phyloP scores from a whole-genome alignment of 2,329 filamentous ascomycete genomes.

The Penicillium brasilianum region DNA sequence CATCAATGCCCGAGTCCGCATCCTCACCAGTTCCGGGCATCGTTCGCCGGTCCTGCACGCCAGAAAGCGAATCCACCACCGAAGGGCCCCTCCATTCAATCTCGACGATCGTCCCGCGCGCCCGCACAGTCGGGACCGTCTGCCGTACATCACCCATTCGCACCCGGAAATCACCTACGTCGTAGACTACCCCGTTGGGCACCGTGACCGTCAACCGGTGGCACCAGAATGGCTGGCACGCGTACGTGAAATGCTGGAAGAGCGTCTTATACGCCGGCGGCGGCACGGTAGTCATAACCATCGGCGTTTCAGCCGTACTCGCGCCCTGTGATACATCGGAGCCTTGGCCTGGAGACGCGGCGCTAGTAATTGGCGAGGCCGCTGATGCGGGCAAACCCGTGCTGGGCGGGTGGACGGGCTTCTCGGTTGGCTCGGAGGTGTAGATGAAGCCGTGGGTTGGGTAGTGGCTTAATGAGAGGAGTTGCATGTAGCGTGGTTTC shows the following conservation, averaged over 20 bases:
- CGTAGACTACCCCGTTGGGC: constrained; percentile 45
- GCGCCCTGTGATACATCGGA: background rate
- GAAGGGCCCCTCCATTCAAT: constrained; percentile 50
- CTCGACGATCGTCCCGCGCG: constrained; percentile 52
- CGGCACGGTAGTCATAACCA: constrained; percentile 49
- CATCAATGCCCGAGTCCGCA: constrained; percentile 35
- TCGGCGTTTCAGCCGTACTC: constrained; percentile 22
- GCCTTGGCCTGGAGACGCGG: background rate
- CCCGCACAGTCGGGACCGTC: constrained; percentile 42
- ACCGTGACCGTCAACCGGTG: constrained; percentile 47
- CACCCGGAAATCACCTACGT: constrained; percentile 50
- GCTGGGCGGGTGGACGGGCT: constrained; percentile 19
- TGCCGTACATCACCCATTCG: constrained; percentile 51
- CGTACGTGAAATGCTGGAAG: constrained; percentile 48
- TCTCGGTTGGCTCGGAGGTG: constrained; percentile 39
- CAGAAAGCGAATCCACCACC: constrained; percentile 33
- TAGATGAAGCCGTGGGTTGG: constrained; percentile 49
- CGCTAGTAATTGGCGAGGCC: constrained; percentile 5
- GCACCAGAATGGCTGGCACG: constrained; percentile 50
- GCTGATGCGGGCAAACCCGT: constrained; percentile 5
- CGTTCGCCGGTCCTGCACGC: constrained; percentile 9
- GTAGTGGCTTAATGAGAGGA: constrained; percentile 48
- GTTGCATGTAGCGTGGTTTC: constrained; percentile 49
- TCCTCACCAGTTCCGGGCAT: constrained; percentile 15
- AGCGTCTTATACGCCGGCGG: constrained; percentile 41